Conservation (phyloP, 2,329 filamentous ascomycete species). For the Fusarium humuli region DNA sequence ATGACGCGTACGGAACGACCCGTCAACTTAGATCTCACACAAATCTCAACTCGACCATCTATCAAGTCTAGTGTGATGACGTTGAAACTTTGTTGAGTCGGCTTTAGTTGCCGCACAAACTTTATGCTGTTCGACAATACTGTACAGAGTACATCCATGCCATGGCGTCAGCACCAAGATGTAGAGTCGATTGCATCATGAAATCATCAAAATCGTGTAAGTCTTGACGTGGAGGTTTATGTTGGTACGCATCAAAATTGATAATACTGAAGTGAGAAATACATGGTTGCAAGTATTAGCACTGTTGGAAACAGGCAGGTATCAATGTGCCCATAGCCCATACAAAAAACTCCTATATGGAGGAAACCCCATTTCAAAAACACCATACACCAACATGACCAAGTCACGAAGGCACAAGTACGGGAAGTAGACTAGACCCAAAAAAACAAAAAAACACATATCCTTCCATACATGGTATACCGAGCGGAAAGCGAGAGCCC, state of each 20-base stretch:
- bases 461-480: constrained; percentile 16
- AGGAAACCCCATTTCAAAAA: constrained; percentile 23
- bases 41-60: neutral
- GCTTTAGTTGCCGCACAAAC: neutral
- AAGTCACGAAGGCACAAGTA: neutral
- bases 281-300: constrained; percentile 2
- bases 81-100: constrained; percentile 2
- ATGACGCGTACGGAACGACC: constrained; percentile 7
- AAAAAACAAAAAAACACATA: constrained; percentile 1
- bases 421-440: constrained; percentile 14
- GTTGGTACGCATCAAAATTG: neutral
- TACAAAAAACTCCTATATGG: constrained; percentile 8
- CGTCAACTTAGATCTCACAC: neutral
- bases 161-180: neutral
- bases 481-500: constrained; percentile 13
- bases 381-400: constrained; percentile 18
- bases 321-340: constrained; percentile 29
- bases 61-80: neutral
- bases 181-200: constrained; percentile 25
- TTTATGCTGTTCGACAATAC: neutral
- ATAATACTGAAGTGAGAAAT: constrained; percentile 1
- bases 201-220: neutral
- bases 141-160: neutral
- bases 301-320: constrained; percentile 21
- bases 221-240: neutral